A percentile compares a stretch with the other conserved stretches of the same genome.
Conservation (phyloP, 495 filamentous ascomycete species). For the Xylaria acuta region DNA sequence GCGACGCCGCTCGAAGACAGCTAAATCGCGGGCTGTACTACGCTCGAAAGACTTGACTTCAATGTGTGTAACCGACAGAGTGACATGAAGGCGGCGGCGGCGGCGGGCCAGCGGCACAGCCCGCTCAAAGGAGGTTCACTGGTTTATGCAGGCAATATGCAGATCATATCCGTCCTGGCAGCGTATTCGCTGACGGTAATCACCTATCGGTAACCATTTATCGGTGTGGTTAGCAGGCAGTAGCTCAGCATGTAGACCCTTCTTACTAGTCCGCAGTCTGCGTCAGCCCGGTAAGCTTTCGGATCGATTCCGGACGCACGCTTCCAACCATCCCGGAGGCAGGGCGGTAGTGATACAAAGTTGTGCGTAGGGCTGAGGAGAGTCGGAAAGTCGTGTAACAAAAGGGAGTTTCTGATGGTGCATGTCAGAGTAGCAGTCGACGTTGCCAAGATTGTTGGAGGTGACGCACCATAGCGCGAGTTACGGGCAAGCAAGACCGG, state of each 20-base stretch:
- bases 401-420: constrained; percentile 31
- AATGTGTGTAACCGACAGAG: background rate
- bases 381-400: constrained; percentile 42
- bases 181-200: background rate
- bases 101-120: constrained; percentile 3
- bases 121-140: background rate
- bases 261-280: constrained; percentile 19
- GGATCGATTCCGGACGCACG: constrained; percentile 13
- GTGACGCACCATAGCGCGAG: background rate
- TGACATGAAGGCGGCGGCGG: background rate
- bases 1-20: background rate
- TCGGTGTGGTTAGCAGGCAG: background rate
- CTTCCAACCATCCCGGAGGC: constrained; percentile 6
- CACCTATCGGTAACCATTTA: constrained; percentile 4
- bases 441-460: constrained; percentile 21
- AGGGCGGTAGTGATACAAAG: constrained; percentile 24
- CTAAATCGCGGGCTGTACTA: background rate
- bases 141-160: constrained; percentile 18
- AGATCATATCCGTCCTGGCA: constrained; percentile 16
- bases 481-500: background rate
- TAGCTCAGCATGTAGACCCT: background rate
- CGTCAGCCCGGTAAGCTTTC: constrained; percentile 12
- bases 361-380: constrained; percentile 43
- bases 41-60: background rate
- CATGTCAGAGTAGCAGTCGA: constrained; percentile 38